Base-by-base conservation (phyloP, 306 rosid genomes). In the Hippophae gyantsensis region DNA sequence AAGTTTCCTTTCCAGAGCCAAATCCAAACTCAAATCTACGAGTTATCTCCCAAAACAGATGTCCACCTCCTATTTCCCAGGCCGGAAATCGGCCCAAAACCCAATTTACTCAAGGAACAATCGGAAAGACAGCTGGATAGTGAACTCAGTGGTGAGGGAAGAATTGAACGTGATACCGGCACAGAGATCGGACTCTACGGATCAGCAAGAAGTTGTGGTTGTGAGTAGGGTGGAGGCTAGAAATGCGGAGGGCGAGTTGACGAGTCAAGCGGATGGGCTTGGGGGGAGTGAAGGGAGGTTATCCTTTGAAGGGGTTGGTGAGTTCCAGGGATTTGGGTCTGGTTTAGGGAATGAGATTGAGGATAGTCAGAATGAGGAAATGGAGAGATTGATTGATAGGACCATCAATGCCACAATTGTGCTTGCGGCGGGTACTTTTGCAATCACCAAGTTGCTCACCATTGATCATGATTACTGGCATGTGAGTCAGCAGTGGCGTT, bases 401-500 rank as follows among this genome's bases (percentile, higher is more conserved):
- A 83, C 75, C 51, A 84, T 92, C 58, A 92, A 92, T 58, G 95
- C 86, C 8, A 23, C 89, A 46, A 80, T 92, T 71, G 88, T 85
- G 18, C 87, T 92, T 48, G 90, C 82, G 5, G 96, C 95, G 63
- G 96, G 99, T 47, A 69, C 85, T 70, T 85, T 72, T 62, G 93
- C 93, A 48, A 44, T 88, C 69, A 83, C 99, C 8, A 92, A 84
- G 74, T 76, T 92, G 75, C 79, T 92, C 55, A 92, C 99, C 40
- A 84, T 92, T 73, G 96, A 85, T 72, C 83, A 79, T 13, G 90
- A 92, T 73, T 92, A 83, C 79, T 92, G 95, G 96, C 99, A 88
- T 45, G 99, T 92, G 72, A 88, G 96, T 87, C 61, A 9, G 62
- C 45, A 1, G 5, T 7, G 43, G 44, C 12, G 25, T 42, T 62